Conservation (phyloP, 2,329 filamentous ascomycete genomes). For the Claviceps pusilla region DNA sequence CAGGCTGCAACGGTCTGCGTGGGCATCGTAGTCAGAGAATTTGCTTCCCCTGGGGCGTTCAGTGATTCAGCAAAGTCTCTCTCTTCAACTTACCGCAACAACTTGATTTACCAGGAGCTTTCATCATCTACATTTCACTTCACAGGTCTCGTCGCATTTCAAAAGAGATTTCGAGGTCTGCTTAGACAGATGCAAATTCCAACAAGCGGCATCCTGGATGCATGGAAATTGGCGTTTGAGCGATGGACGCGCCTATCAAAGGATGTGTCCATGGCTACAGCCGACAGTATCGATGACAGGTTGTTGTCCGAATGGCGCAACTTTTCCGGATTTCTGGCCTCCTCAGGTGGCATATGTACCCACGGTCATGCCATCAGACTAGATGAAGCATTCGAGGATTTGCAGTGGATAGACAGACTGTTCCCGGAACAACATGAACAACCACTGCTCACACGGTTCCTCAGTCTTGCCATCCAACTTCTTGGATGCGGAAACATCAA, state of each 20-base stretch:
- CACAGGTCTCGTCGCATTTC: constrained; percentile 54
- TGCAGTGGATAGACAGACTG: constrained; percentile 50
- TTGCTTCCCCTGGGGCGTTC: constrained; percentile 33
- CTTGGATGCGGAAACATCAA: constrained; percentile 48
- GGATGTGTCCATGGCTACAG: constrained; percentile 39
- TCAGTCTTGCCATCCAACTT: constrained; percentile 49
- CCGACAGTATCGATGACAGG: constrained; percentile 39
- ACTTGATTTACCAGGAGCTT: constrained; percentile 45
- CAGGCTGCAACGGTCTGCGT: constrained; percentile 49
- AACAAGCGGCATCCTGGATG: constrained; percentile 49
- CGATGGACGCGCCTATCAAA: constrained; percentile 50
- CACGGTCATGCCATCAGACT: constrained; percentile 40
- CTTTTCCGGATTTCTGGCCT: constrained; percentile 52
- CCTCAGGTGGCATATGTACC: constrained; percentile 50
- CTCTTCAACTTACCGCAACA: constrained; percentile 42
- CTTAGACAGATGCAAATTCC: constrained; percentile 46
- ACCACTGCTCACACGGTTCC: constrained; percentile 42
- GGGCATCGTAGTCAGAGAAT: constrained; percentile 47
- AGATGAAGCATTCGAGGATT: constrained; percentile 41
- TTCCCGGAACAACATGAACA: constrained; percentile 46
- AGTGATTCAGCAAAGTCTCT: constrained; percentile 35
- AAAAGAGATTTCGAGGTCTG: constrained; percentile 47
- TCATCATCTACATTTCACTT: constrained; percentile 49
- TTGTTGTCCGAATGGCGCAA: constrained; percentile 52
- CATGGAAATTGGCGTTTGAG: constrained; percentile 52